Conservation (phyloP, 345 rosid species). For the Eucalyptus globulus region DNA sequence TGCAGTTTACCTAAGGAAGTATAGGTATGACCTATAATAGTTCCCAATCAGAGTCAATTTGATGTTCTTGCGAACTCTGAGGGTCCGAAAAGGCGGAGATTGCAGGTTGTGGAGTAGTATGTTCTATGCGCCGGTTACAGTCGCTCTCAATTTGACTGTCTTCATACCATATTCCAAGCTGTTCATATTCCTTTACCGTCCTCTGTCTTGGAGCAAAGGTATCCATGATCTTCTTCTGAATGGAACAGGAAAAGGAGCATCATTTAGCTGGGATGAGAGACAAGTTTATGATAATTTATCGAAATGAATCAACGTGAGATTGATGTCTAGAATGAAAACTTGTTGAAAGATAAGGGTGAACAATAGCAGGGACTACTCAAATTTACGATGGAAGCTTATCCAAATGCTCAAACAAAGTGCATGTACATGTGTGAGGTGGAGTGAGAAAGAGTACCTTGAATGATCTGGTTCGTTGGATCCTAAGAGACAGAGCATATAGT, state of each 20-base stretch:
- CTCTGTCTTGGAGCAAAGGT: conserved; percentile 45
- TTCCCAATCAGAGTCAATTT: conserved; percentile 54
- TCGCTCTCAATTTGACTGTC: conserved; percentile 29
- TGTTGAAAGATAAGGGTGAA: neutral
- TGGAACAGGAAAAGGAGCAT: neutral
- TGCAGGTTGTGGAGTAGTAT: neutral
- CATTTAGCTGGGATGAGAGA: neutral
- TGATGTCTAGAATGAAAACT: neutral
- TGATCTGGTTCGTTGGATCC: conserved; percentile 38
- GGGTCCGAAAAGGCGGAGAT: neutral
- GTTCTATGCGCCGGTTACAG: neutral
- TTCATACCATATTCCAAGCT: conserved; percentile 66
- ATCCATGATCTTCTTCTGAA: conserved; percentile 59
- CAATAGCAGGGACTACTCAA: neutral
- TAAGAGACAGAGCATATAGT: conserved; percentile 34
- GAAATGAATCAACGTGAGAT: neutral
- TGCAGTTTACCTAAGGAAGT: neutral
- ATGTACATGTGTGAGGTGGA: neutral
- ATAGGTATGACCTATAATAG: conserved; percentile 22
- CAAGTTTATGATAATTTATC: neutral
- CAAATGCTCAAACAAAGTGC: neutral
- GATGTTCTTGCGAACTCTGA: neutral
- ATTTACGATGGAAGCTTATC: neutral
- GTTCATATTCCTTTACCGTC: conserved; percentile 65
- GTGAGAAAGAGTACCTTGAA: conserved; percentile 37